Evolutionary conservation across 164 flowering plant species (phyloP), one percentile per base, ranked within the genome.

Genomic region (Cinnamomum micranthum): DNA sequence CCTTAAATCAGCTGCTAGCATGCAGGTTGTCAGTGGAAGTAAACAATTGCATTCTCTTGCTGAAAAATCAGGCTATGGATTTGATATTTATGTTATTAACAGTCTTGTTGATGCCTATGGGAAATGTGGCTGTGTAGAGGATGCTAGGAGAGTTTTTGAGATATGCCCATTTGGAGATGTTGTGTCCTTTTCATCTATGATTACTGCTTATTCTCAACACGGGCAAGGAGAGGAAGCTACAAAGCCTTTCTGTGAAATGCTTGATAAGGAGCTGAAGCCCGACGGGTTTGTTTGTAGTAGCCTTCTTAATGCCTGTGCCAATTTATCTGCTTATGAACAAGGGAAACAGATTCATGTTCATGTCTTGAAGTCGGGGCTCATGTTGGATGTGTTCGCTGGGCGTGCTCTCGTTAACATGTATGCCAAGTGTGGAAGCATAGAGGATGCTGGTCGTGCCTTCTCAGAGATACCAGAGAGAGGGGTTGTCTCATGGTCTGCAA

Each of bases 341-440:
- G 97, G 97, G 76, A 91, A 88, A 80, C 97, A 92, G 81, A 76
- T 92, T 23, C 97, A 92, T 77, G 91, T 80, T 73, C 91, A 89
- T 65, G 69, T 88, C 41, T 55, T 91, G 84, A 91, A 90, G 82
- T 80, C 75, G 24, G 97, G 95, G 33, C 86, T 87, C 76, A 73
- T 76, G 72, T 81, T 87, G 2, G 97, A 92, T 80, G 67, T 69
- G 24, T 90, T 88, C 84, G 88, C 95, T 14, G 92, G 92, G 11
- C 91, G 89, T 80, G 91, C 97, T 47, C 88, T 92, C n/a, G 93
- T 92, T 47, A 87, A 89, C 79, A 92, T 92, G 97, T 91, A 92
- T 78, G 93, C 93, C 33, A 92, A 87, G 80, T 91, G 95, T 77
- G 97, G 95, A 71, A 85, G 90, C 78, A 83, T 92, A 71, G 91